phyloP scores from a whole-genome alignment of 2,329 filamentous ascomycete genomes.

The Stagonosporopsis cucurbitacearum region DNA sequence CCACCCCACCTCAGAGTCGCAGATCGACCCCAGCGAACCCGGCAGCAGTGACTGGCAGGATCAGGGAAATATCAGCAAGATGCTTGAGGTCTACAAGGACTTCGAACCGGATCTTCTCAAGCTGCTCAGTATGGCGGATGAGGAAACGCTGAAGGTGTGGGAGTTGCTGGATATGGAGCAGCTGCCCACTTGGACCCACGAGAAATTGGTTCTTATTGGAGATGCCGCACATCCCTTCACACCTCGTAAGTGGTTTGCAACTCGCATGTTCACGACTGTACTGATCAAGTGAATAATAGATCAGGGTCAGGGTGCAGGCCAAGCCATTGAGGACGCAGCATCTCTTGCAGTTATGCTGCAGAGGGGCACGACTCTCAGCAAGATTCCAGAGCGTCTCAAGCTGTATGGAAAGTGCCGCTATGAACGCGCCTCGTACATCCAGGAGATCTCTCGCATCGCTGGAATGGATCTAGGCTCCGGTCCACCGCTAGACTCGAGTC shows the following conservation, averaged over 20 bases:
- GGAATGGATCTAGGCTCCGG: constrained; percentile 56
- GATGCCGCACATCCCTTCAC: constrained; percentile 74
- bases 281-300: constrained; percentile 37
- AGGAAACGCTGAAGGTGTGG: constrained; percentile 48
- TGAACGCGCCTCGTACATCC: constrained; percentile 63
- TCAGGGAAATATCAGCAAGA: constrained; percentile 43
- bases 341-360: constrained; percentile 65
- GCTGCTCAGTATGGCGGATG: constrained; percentile 49
- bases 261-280: too few species aligned
- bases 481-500: constrained; percentile 42
- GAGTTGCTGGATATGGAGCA: constrained; percentile 63
- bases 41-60: constrained; percentile 46
- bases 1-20: constrained; percentile 47
- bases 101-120: constrained; percentile 48
- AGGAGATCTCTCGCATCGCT: constrained; percentile 62
- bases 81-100: constrained; percentile 50
- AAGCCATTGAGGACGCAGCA: constrained; percentile 72
- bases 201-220: constrained; percentile 64
- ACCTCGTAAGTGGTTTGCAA: constrained; percentile 56
- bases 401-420: constrained; percentile 67
- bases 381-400: constrained; percentile 62
- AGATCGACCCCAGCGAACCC: constrained; percentile 18
- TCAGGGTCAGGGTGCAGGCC: constrained; percentile 67
- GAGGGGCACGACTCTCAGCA: constrained; percentile 49
- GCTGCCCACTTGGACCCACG: constrained; percentile 62